Evolutionary conservation across 2,329 filamentous ascomycete species (phyloP), one percentile per base, ranked within the genome.

Genomic region (Annulohypoxylon truncatum): DNA sequence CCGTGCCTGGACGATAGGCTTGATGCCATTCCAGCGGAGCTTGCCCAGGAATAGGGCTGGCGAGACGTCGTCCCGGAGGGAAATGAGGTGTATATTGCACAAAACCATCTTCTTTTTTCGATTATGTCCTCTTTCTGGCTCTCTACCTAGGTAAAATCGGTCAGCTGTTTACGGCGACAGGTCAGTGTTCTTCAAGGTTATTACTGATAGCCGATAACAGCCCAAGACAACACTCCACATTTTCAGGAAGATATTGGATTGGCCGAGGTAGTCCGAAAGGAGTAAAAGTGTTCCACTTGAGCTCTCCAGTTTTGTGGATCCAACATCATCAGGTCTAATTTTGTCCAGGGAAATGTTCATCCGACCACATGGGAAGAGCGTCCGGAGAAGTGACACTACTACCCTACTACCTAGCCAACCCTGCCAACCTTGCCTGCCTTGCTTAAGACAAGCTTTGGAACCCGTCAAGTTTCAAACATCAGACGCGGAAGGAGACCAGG

Each of bases 71-170:
- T 59, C 44, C 40, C 66, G 62, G 9, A 75, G 70, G 26, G 71
- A 64, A 57, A 74, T 57, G 40, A 75, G 38, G 54, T 75, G 70
- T 56, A 75, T 42, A 38, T 64, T 61, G 56, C 71, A 74, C 48
- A 75, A 64, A 2, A 73, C 72, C 72, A 75, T 74, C 44, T 48
- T 35, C n/a, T 38, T 63, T 62, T 26, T 56, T 35, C 7, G 29
- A 54, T 52, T 10, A 46, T 33, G n/a, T 6, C n/a, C 38, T n/a
- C 22, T 35, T 58, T 15, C 22, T 48, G 24, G 12, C 20, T 53
- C 22, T 40, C 9, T 22, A 20, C 24, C 18, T 42, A 42, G 38
- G 38, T 42, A 15, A 24, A 38, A 22, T 40, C 35, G 31, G 15
- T 35, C 22, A 29, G 13, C 18, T 46, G 3, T 28, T 31, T 22